These are phyloP conservation scores for Phytophthora agathidicida DNA, from an alignment of 352 stramenopile genomes.

Conservation along the genomic window DNA sequence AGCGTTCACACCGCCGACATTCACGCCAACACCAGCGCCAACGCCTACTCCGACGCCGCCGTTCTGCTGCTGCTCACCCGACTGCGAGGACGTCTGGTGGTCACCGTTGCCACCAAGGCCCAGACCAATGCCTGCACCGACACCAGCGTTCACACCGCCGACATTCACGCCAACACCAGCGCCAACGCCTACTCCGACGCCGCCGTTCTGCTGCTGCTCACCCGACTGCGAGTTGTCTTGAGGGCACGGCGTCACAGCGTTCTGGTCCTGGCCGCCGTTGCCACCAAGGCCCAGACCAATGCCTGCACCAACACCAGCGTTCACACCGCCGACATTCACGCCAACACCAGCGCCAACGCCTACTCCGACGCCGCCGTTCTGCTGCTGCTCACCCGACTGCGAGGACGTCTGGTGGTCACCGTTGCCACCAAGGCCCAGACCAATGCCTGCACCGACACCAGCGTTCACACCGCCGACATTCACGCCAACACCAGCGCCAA, in stretches of 20 bases:
- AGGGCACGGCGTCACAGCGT: not conserved
- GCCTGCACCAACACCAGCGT: not conserved
- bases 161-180: not conserved
- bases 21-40: not conserved
- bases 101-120: not conserved
- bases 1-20: not conserved
- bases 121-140: not conserved
- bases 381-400: not conserved
- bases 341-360: not conserved
- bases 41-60: not conserved
- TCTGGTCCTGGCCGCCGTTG: not conserved
- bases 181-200: not conserved
- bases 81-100: no score
- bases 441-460: slow-evolving; percentile 4
- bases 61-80: not conserved
- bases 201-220: slow-evolving; percentile 6
- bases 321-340: not conserved
- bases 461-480: slow-evolving; percentile 1
- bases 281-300: not conserved
- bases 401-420: no score
- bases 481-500: slow-evolving; percentile 3
- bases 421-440: not conserved
- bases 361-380: not conserved
- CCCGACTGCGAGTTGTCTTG: not conserved
- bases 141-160: slow-evolving; percentile 5